Evolutionary conservation across 1,139 yeast genomes (phyloP), one percentile per base, ranked within the genome.

Genomic region (Geotrichum histeridarum): DNA sequence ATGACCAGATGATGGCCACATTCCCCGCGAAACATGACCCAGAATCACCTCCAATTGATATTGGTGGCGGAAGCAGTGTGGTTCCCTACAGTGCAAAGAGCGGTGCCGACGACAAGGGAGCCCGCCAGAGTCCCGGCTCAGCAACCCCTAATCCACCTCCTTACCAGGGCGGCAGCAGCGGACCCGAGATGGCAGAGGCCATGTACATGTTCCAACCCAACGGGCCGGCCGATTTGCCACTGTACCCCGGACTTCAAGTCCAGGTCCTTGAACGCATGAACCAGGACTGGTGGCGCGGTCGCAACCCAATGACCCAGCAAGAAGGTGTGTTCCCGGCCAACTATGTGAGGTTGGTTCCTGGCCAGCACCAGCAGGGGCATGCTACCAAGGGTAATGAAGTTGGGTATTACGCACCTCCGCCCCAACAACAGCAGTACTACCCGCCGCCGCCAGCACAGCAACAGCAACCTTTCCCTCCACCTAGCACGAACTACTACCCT

Each of bases 241-340:
- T 91, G 48, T 66, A 63, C 48, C 77, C 74, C 49, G 97, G 94
- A 50, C 91, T 85, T 59, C 81, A 78, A 64, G 69, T 93, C 53
- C 79, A 79, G 42, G 79, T 93, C 8, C 59, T 80, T 6, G 96
- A 90, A 66, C 87, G 82, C 66, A 76, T 86, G 57, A 87, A 94
- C 22, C 78, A 79, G 42, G 94, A 90, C 67, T 91, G 99, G 98
- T 90, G 94, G 89, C 85, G 81, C 67, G 98, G 99, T 44, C 74
- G 75, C 22, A 71, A 75, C 54, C 60, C 70, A 39, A 67, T 74
- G 11, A 77, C 80, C 42, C 80, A 81, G 45, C 69, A 71, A 31
- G 78, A 79, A 8, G 99, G 98, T 27, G 83, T 91, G 63, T 90
- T 93, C 74, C 99, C 99, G 8, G 75, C 94, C 1, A 89, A 89